Evolutionary conservation across 2,329 filamentous ascomycete genomes (phyloP), one percentile per base, ranked within the genome.

Genomic region (Fusarium burgessii): DNA sequence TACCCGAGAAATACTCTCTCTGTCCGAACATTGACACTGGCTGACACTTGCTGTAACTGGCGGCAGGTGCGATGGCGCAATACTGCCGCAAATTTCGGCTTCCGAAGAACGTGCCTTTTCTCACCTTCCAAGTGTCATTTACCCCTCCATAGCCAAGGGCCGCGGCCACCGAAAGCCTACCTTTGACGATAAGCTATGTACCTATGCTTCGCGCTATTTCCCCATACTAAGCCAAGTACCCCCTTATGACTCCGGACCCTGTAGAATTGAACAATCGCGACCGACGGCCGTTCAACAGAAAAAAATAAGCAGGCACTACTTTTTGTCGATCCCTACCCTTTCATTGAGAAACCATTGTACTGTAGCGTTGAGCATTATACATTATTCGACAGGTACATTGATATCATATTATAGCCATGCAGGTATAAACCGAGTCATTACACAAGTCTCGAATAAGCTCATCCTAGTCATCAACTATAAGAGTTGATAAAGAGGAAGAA

Each of bases 41-140:
- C 20, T 50, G 46, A 15, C 20, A 54, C 46, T 42, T 33, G 35
- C 25, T 66, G 41, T 54, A 56, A 43, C 29, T 46, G 45, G 62
- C 65, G 63, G 60, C 41, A 66, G 50, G 62, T 43, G 56, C 73
- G 74, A 76, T 76, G 74, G 74, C 74, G 74, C 74, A 76, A 76
- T 76, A 70, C 61, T 58, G 47, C 49, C 47, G 17, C 45, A 63
- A 58, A 58, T 68, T 52, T 68, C 65, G 63, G 63, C 58, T 68
- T 68, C 65, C 65, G 63, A 47, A 63, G 43, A 50, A 56, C 35
- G 65, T 68, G 33, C 27, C 64, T 70, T 70, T 74, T 63, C 27
- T 58, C 27, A 38, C 54, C 42, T 63, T 60, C 58, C 55, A 63
- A 58, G 70, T 68, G 66, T 54, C 55, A 70, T 72, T 67, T 74